Evolutionary conservation across 345 rosid genomes (phyloP).

Genomic region (Salix udensis): DNA sequence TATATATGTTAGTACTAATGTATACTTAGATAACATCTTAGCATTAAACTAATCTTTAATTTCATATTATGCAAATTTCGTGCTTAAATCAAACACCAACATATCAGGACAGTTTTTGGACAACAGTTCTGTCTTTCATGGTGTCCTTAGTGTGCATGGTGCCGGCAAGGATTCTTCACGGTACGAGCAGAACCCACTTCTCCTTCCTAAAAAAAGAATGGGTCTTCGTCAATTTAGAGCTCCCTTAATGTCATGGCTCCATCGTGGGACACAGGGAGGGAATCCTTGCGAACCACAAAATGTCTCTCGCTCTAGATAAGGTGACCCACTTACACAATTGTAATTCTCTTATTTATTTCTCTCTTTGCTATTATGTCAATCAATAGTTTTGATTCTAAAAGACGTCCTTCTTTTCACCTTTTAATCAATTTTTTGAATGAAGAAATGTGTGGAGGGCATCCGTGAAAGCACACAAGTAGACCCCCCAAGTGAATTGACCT

Average conservation of each 20-base stretch:
- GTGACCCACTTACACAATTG: constrained; percentile 12
- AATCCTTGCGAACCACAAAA: constrained; percentile 31
- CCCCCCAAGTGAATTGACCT: neutral
- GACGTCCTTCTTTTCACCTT: neutral
- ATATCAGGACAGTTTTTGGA: no score
- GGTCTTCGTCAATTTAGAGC: neutral
- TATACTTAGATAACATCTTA: no score
- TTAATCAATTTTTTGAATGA: neutral
- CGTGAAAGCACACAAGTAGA: neutral
- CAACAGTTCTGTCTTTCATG: constrained; percentile 27
- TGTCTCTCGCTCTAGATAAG: constrained; percentile 27
- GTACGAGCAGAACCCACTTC: constrained; percentile 11
- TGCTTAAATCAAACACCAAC: no score
- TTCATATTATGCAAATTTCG: no score
- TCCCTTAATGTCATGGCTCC: constrained; percentile 12
- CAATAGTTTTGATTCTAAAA: neutral
- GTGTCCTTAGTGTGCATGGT: constrained; percentile 17
- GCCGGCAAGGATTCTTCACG: constrained; percentile 21
- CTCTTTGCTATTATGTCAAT: neutral
- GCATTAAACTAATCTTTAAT: no score
- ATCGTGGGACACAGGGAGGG: constrained; percentile 23
- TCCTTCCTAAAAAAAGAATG: neutral
- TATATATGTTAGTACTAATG: no score
- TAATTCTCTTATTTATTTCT: neutral
- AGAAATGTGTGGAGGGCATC: neutral